Evolutionary conservation across 257 asterid species (phyloP).

Genomic region (Anisodus tanguticus): DNA sequence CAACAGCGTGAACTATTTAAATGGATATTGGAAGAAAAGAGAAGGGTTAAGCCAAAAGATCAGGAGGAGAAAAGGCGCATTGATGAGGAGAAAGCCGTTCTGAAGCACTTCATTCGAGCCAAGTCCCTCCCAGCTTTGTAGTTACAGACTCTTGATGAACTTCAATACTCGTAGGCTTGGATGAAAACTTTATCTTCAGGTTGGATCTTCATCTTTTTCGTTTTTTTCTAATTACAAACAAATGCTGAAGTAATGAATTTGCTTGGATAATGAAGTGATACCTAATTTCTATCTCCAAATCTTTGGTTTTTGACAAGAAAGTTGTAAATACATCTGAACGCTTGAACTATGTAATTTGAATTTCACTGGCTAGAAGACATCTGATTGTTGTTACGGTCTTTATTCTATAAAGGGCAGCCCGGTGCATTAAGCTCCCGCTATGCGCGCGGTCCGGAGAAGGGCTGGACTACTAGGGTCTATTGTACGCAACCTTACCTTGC

Average conservation of each 20-base stretch:
- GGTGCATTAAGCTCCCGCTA: too few relatives aligned
- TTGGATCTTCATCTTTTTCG: neutral
- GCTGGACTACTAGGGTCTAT: too few relatives aligned
- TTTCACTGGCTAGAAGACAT: neutral
- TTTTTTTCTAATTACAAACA: neutral
- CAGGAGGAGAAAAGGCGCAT: slow-evolving; percentile 71
- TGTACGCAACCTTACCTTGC: too few relatives aligned
- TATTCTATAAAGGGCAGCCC: neutral
- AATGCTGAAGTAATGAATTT: slow-evolving; percentile 5
- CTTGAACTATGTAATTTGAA: neutral
- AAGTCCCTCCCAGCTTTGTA: slow-evolving; percentile 61
- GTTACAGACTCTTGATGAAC: neutral
- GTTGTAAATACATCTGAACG: neutral
- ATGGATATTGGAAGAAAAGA: slow-evolving; percentile 89
- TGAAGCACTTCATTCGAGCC: slow-evolving; percentile 77
- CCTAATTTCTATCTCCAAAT: neutral
- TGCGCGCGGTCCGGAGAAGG: too few relatives aligned
- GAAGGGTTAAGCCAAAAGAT: slow-evolving; percentile 70
- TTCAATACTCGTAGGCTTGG: neutral
- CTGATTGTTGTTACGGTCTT: neutral
- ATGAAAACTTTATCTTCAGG: neutral
- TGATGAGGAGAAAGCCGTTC: slow-evolving; percentile 89
- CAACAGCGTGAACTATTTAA: slow-evolving; percentile 75
- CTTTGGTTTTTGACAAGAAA: neutral
- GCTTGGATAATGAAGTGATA: neutral